Evolutionary conservation across 768 basidiomycete genomes (phyloP).

Genomic region (Suillus paluster): DNA sequence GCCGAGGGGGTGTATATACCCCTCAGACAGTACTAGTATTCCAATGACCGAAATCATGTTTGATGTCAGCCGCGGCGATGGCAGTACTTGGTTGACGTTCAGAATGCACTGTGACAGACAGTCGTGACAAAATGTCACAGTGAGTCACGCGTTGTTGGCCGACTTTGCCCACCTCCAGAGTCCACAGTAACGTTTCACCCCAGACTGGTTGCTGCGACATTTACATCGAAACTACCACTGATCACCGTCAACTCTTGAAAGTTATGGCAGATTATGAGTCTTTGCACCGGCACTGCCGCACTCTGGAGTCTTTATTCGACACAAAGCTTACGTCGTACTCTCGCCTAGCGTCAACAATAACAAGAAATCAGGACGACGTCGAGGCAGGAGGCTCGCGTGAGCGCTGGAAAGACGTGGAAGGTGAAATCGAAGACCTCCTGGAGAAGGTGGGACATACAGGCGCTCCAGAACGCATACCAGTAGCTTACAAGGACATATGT

Average conservation of each 20-base stretch:
- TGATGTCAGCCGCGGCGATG: too few relatives aligned
- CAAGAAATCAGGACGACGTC: conserved; percentile 56
- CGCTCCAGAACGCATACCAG: neutral
- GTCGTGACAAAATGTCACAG: neutral
- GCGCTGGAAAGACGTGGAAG: conserved; percentile 82
- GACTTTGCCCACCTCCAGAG: too few relatives aligned
- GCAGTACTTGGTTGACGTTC: too few relatives aligned
- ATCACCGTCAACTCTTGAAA: neutral
- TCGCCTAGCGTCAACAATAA: conserved; percentile 75
- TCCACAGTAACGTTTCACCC: neutral
- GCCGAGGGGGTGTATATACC: neutral
- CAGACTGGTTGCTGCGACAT: neutral
- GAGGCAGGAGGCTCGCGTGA: conserved; percentile 73
- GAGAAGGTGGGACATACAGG: conserved; percentile 62
- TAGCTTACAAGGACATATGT: conserved; percentile 11
- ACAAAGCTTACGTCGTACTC: conserved; percentile 90
- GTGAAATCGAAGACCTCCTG: conserved; percentile 83
- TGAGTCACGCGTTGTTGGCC: too few relatives aligned
- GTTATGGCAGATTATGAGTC: conserved; percentile 83
- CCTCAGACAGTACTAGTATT: neutral
- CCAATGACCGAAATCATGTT: neutral
- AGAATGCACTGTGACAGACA: neutral
- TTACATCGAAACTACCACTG: neutral
- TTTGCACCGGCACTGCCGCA: conserved; percentile 89
- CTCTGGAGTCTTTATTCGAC: conserved; percentile 92